These are phyloP conservation scores for Dendrobium officinale DNA, from an alignment of 106 monocot species.

Conservation along the genomic window DNA sequence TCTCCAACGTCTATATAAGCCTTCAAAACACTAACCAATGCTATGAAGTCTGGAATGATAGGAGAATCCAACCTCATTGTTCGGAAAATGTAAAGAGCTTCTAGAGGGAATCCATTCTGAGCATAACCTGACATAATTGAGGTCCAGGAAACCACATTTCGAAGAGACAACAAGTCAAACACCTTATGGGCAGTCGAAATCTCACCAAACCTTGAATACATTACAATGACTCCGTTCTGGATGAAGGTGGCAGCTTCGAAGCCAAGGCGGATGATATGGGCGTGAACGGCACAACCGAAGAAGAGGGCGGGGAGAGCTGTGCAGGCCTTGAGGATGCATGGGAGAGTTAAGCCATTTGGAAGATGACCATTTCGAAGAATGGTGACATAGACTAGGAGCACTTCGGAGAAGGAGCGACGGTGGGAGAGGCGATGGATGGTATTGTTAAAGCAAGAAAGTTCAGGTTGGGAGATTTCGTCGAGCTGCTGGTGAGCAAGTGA, in stretches of 20 bases:
- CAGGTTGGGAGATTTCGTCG: constrained; percentile 39
- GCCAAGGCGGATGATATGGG: constrained; percentile 33
- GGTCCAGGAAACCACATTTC: constrained; percentile 70
- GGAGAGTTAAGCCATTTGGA: constrained; percentile 42
- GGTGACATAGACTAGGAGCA: constrained; percentile 13
- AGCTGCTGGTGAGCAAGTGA: constrained; percentile 36
- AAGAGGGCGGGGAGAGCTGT: background rate
- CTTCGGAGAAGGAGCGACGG: constrained; percentile 12
- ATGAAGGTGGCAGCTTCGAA: constrained; percentile 35
- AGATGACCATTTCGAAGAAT: constrained; percentile 14
- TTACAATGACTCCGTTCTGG: constrained; percentile 49
- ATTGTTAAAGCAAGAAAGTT: constrained; percentile 27
- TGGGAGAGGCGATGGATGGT: constrained; percentile 28
- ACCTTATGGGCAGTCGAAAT: constrained; percentile 21
- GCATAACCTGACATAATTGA: constrained; percentile 49
- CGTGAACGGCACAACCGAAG: constrained; percentile 38
- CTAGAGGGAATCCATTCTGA: constrained; percentile 44
- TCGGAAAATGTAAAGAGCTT: constrained; percentile 35
- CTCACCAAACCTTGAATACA: constrained; percentile 46
- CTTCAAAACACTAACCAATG: constrained; percentile 58
- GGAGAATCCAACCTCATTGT: constrained; percentile 25
- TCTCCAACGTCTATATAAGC: constrained; percentile 51
- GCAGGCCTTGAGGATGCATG: constrained; percentile 44
- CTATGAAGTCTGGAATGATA: constrained; percentile 51
- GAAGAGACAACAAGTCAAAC: constrained; percentile 25